Evolutionary conservation across 75 land plant species (phyloP), one percentile per base, ranked within the genome.

Genomic region (Cryptomeria japonica): DNA sequence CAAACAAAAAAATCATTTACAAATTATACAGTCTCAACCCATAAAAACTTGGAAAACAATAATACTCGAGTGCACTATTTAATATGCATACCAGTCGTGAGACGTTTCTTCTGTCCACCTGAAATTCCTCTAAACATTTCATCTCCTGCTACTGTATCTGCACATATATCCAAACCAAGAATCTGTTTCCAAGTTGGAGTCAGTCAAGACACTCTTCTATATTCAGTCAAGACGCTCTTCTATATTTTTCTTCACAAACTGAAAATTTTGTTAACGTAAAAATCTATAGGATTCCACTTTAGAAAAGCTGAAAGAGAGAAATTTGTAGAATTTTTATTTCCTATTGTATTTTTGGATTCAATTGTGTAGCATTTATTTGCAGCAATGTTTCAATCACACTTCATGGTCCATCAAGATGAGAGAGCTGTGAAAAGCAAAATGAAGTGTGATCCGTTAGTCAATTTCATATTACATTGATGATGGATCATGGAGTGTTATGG

Each of bases 41-140:
- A 34, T 22, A 25, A 64, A 25, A 28, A 64, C 9, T 0, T 64
- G 25, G 70, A 34, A 75, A 75, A 34, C 37, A 75, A 32, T 34
- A 34, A 25, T 12, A 75, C 5, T 32, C n/a, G 25, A n/a, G 31
- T 38, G 28, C 83, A 53, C 13, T 75, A 34, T 13, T 31, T 85
- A 3, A 72, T 28, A 73, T 41, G 2, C 56, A 37, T 47, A 91
- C 91, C 91, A 39, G 88, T 90, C 68, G 92, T 90, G 0, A 90
- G 77, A 72, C 91, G 51, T 51, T 91, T 90, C 51, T 86, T 89
- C 88, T 90, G 93, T 13, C 91, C 89, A 32, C 89, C 91, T 76
- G 91, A 90, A 49, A 90, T 73, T 25, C 93, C 93, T 39, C 93
- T 85, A 3, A 61, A 36, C 91, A 91, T 87, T 10, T 87, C 86